A percentile compares a stretch with the other conserved stretches of the same genome.
These are phyloP conservation scores for Starmerella stigmatis DNA, from an alignment of 805 yeast genomes.

Conservation along the genomic window DNA sequence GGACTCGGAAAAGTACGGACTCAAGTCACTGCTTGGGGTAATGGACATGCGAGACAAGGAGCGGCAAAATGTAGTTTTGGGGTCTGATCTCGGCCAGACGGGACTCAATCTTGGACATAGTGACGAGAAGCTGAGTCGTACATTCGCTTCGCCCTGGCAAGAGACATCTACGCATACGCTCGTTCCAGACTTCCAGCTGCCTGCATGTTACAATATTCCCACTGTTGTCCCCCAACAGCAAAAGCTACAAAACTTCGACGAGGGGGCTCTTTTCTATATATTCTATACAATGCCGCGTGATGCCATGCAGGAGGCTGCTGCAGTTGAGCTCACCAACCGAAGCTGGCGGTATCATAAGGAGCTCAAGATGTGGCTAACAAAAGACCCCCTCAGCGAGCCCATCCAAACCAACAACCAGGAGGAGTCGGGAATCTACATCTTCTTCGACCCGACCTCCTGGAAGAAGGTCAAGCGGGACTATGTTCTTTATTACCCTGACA, in stretches of 20 bases:
- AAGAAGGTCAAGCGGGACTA: slow-evolving; percentile 75
- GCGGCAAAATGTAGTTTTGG: slow-evolving; percentile 56
- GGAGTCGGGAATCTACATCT: slow-evolving; percentile 86
- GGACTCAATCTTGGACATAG: slow-evolving; percentile 48
- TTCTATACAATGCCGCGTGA: slow-evolving; percentile 92
- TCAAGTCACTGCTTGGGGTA: slow-evolving; percentile 51
- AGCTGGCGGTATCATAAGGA: slow-evolving; percentile 98
- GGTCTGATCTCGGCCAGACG: slow-evolving; percentile 57
- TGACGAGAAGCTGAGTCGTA: slow-evolving; percentile 42
- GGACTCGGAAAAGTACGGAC: slow-evolving; percentile 57
- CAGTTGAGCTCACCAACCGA: slow-evolving; percentile 77
- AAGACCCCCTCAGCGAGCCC: slow-evolving; percentile 84
- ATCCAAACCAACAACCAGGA: slow-evolving; percentile 68
- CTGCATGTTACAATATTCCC: slow-evolving; percentile 43
- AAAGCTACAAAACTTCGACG: slow-evolving; percentile 48
- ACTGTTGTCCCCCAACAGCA: slow-evolving; percentile 38
- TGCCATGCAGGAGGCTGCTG: slow-evolving; percentile 84
- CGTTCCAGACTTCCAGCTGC: slow-evolving; percentile 68
- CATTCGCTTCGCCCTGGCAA: slow-evolving; percentile 88
- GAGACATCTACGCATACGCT: slow-evolving; percentile 85
- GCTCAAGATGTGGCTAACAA: slow-evolving; percentile 91
- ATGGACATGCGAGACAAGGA: slow-evolving; percentile 55
- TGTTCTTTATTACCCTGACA: slow-evolving; percentile 49
- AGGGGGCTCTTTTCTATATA: slow-evolving; percentile 85
- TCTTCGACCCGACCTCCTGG: slow-evolving; percentile 95